These are phyloP conservation scores for Arthrobotrys sinensis DNA, from an alignment of 2,329 filamentous ascomycete genomes.

Conservation along the genomic window DNA sequence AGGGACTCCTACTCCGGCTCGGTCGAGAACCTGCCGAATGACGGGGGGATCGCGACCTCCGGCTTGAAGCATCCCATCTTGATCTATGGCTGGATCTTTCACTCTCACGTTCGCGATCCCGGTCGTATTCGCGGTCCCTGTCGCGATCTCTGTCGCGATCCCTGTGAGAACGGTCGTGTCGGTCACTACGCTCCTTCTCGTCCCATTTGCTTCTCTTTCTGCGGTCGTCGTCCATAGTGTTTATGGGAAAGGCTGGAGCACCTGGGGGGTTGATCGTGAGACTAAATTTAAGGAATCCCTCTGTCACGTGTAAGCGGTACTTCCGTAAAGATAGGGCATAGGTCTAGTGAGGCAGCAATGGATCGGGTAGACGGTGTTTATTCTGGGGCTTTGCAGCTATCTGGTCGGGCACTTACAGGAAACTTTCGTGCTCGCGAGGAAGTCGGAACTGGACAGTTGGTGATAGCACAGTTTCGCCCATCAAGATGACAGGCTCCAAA, in stretches of 20 bases:
- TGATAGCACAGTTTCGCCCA: background rate
- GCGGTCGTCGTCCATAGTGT: constrained; percentile 61
- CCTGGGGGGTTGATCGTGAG: background rate
- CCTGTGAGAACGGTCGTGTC: constrained; percentile 61
- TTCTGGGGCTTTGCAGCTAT: background rate
- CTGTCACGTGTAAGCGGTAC: constrained; percentile 1
- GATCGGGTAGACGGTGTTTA: background rate
- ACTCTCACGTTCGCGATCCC: constrained; percentile 45
- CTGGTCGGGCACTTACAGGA: background rate
- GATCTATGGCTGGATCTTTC: constrained; percentile 70
- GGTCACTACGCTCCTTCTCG: constrained; percentile 62
- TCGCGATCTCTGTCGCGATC: constrained; percentile 61
- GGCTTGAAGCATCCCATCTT: constrained; percentile 78
- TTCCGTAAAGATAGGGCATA: background rate
- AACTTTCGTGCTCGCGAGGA: background rate
- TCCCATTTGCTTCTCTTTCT: constrained; percentile 65
- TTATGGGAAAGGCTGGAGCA: background rate
- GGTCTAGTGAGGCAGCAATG: background rate
- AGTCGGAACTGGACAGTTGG: background rate
- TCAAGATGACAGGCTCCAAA: constrained; percentile 13
- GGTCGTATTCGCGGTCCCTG: constrained; percentile 50
- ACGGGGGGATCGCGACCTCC: constrained; percentile 83
- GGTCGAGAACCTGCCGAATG: constrained; percentile 68
- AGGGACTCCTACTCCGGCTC: constrained; percentile 80
- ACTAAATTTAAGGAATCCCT: background rate